A percentile compares a stretch with the other conserved stretches of the same genome.
These are phyloP conservation scores for Rhododendron vialii DNA, from an alignment of 148 eudicot genomes.

Conservation along the genomic window DNA sequence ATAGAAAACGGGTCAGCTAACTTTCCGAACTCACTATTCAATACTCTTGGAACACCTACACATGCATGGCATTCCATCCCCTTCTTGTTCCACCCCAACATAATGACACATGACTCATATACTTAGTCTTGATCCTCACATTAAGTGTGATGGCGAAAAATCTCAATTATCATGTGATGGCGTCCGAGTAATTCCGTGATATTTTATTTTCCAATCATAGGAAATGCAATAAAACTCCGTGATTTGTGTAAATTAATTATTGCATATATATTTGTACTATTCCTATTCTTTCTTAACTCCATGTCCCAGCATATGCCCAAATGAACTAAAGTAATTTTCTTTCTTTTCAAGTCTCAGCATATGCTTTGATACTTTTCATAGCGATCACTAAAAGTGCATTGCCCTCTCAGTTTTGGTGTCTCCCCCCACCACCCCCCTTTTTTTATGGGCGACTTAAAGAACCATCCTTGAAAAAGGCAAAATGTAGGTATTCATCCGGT, in stretches of 20 bases:
- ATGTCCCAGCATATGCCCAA: neutral
- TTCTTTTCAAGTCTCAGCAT: neutral
- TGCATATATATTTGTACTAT: neutral
- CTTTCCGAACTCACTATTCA: neutral
- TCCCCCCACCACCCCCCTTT: neutral
- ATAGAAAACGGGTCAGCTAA: too few relatives aligned
- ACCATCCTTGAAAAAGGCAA: too few relatives aligned
- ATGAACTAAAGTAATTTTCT: neutral
- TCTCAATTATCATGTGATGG: too few relatives aligned
- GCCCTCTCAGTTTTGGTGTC: neutral
- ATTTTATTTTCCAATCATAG: neutral
- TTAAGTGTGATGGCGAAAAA: too few relatives aligned
- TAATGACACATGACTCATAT: neutral
- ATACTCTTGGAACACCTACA: neutral
- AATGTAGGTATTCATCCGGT: too few relatives aligned
- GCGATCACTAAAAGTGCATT: neutral
- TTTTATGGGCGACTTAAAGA: too few relatives aligned
- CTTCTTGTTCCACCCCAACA: neutral
- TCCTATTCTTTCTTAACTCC: neutral
- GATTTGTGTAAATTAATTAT: neutral
- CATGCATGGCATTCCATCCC: neutral
- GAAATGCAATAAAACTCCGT: neutral
- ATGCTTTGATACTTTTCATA: neutral
- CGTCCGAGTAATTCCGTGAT: too few relatives aligned
- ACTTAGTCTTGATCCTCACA: neutral